These are phyloP conservation scores for Rhizopus delemar DNA, from an alignment of 371 early-diverging fungal species.

Conservation along the genomic window DNA sequence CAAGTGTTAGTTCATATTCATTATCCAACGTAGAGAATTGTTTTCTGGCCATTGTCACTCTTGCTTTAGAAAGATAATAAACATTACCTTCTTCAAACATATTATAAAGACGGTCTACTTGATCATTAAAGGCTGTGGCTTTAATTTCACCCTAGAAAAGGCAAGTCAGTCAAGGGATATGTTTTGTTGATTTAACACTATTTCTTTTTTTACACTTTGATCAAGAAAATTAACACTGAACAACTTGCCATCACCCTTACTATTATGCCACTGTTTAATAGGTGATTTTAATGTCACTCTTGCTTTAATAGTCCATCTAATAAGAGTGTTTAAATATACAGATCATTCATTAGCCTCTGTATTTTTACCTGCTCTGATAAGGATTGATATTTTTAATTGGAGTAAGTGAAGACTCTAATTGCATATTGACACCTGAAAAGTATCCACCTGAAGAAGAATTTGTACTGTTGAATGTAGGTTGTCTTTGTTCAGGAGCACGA, in stretches of 20 bases:
- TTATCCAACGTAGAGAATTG: slow-evolving; percentile 81
- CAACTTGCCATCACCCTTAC: slow-evolving; percentile 80
- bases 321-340: neutral
- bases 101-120: slow-evolving; percentile 73
- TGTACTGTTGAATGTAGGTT: slow-evolving; percentile 33
- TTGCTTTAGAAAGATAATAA: slow-evolving; percentile 84
- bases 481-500: slow-evolving; percentile 2
- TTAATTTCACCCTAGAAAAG: slow-evolving; percentile 80
- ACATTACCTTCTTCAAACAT: slow-evolving; percentile 77
- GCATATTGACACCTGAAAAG: slow-evolving; percentile 62
- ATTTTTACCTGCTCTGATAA: slow-evolving; percentile 71
- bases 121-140: slow-evolving; percentile 87
- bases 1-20: slow-evolving; percentile 92
- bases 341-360: neutral
- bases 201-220: slow-evolving; percentile 58
- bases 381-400: slow-evolving; percentile 71
- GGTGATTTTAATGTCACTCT: slow-evolving; percentile 83
- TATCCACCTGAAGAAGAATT: slow-evolving; percentile 44
- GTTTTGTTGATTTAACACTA: neutral
- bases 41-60: slow-evolving; percentile 84
- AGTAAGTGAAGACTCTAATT: slow-evolving; percentile 40
- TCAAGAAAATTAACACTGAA: slow-evolving; percentile 90
- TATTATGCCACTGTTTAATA: slow-evolving; percentile 82
- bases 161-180: neutral
- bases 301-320: slow-evolving; percentile 89